A percentile compares a stretch with the other conserved stretches of the same genome.
These are phyloP conservation scores for Adansonia grandidieri DNA, from an alignment of 441 rosid species.

Conservation along the genomic window DNA sequence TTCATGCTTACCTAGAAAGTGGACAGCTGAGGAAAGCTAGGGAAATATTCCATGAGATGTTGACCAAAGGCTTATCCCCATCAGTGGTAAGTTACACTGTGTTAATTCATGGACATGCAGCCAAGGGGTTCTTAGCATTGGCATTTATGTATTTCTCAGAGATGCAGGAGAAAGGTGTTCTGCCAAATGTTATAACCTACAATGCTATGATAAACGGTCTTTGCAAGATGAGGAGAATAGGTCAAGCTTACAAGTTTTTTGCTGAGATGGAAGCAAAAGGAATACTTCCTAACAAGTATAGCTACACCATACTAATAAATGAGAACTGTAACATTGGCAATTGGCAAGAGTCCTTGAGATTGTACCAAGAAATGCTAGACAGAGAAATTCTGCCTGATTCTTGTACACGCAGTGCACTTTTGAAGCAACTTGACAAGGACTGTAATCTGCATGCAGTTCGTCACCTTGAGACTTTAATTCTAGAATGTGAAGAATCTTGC, in stretches of 20 bases:
- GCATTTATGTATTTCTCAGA: constrained; percentile 57
- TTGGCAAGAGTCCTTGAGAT: constrained; percentile 64
- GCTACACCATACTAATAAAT: constrained; percentile 73
- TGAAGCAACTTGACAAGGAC: constrained; percentile 60
- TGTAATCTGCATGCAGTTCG: constrained; percentile 47
- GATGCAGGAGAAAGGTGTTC: constrained; percentile 59
- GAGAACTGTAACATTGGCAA: constrained; percentile 50
- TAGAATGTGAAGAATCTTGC: constrained; percentile 37
- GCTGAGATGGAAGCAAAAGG: constrained; percentile 61
- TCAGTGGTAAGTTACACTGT: constrained; percentile 70
- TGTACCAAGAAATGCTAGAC: constrained; percentile 70
- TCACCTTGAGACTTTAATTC: constrained; percentile 54
- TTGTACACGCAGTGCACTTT: constrained; percentile 54
- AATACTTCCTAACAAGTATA: constrained; percentile 62
- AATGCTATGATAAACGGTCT: constrained; percentile 71
- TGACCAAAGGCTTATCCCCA: constrained; percentile 53
- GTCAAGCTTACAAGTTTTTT: constrained; percentile 56
- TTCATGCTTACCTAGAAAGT: constrained; percentile 54
- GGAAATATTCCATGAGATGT: constrained; percentile 57
- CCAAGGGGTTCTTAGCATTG: constrained; percentile 51
- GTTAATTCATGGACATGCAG: constrained; percentile 69
- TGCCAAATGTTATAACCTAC: constrained; percentile 67
- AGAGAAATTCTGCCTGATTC: constrained; percentile 61
- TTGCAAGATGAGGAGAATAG: constrained; percentile 55
- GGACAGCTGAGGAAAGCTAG: constrained; percentile 55